Conservation (phyloP, 2,329 filamentous ascomycete genomes). For the Chaetomium globosum region DNA sequence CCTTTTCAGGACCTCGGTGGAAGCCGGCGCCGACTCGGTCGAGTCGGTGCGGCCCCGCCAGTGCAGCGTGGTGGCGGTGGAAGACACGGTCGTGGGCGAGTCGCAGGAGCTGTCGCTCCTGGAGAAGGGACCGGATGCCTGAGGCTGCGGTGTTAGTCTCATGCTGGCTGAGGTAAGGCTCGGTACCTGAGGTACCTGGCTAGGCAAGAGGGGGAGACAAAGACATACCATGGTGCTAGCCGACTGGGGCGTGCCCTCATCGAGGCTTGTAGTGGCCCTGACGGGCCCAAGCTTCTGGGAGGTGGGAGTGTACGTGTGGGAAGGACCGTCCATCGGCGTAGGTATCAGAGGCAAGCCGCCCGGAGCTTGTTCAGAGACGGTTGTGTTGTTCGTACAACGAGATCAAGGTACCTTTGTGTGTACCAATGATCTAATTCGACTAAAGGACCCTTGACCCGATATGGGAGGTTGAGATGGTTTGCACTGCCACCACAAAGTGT, state of each 20-base stretch:
- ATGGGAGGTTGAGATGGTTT: constrained; percentile 26
- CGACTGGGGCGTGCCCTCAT: constrained; percentile 14
- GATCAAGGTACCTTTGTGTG: constrained; percentile 2
- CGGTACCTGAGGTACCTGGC: not conserved
- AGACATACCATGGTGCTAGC: constrained; percentile 23
- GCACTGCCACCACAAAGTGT: constrained; percentile 32
- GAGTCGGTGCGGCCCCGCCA: constrained; percentile 2
- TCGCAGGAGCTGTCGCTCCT: constrained; percentile 5
- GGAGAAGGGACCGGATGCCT: constrained; percentile 16
- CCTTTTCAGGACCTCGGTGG: constrained; percentile 20
- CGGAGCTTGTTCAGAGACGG: not conserved
- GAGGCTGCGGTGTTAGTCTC: constrained; percentile 1
- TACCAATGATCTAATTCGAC: constrained; percentile 1
- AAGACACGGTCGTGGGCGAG: constrained; percentile 13
- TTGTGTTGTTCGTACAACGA: not conserved
- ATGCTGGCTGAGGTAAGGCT: not conserved
- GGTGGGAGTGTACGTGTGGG: constrained; percentile 13
- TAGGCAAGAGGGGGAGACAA: not conserved
- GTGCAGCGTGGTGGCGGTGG: constrained; percentile 15
- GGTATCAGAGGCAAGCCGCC: not conserved
- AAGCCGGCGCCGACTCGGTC: constrained; percentile 4
- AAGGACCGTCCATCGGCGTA: constrained; percentile 21
- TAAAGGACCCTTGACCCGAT: not conserved
- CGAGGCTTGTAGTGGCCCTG: constrained; percentile 21
- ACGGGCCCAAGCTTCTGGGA: constrained; percentile 23